Base-by-base conservation (phyloP, 1,139 yeast genomes). In the Blastobotrys malaysiensis region DNA sequence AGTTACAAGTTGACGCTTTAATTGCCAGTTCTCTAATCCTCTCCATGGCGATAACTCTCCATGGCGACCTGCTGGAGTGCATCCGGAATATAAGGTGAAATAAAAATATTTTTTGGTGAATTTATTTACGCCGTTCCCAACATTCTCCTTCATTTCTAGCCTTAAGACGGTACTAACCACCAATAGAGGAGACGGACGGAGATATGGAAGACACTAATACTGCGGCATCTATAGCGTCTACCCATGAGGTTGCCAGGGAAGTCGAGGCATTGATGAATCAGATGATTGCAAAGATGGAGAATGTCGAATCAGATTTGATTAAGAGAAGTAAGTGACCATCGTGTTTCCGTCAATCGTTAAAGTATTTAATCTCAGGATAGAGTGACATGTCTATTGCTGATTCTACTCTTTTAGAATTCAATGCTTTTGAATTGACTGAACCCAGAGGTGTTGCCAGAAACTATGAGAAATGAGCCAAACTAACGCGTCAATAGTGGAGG, bases 191-290 rank as follows among this genome's bases (percentile, higher is more conserved):
- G 45, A 2, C n/a, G 22, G 47, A 24, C 22, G 51, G 51, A 9
- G 48, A 49, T 7, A 21, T 53, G 48, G 51, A 50, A 11, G 48
- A 53, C n/a, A 16, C 46, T 18, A 46, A 24, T 11, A 13, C 53
- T 6, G 43, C 53, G 14, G 24, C 45, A 45, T 43, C 51, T 13
- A 27, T 39, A 19, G 51, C 45, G 20, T 43, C 45, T 43, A 51
- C 43, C 21, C 61, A 59, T 45, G 61, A 59, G 50, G 50, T 55
- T 13, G 58, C 58, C 5, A 45, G 60, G 13, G 61, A 59, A 22
- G 48, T 59, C 19, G 62, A 59, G 44, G 53, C 54, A 7, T 48
- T 56, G 55, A 46, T 59, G 31, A 48, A 46, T 26, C 47, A 52
- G 7, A 39, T 58, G 59, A 50, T 56, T 14, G 19, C 49, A 18